Conservation (phyloP, 2,329 filamentous ascomycete genomes). For the Drechslerella stenobrocha region DNA sequence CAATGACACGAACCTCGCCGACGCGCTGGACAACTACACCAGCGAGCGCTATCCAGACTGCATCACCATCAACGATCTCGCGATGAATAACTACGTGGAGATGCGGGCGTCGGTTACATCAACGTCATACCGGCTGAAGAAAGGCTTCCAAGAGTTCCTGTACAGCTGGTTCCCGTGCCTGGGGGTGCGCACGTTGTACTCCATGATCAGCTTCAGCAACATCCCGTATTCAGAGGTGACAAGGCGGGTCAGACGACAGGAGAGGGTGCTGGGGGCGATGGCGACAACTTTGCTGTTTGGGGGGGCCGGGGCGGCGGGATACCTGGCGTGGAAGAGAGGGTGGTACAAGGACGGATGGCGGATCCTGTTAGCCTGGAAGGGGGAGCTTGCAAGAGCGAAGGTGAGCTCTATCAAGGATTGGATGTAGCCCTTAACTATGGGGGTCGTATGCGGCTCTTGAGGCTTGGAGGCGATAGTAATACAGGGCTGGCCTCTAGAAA, state of each 20-base stretch:
- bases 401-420: slow-evolving; percentile 5
- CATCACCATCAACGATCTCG: slow-evolving; percentile 87
- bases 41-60: slow-evolving; percentile 73
- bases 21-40: slow-evolving; percentile 73
- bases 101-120: slow-evolving; percentile 87
- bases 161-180: slow-evolving; percentile 73
- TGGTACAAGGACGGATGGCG: slow-evolving; percentile 26
- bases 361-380: slow-evolving; percentile 23
- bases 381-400: slow-evolving; percentile 29
- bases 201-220: slow-evolving; percentile 89
- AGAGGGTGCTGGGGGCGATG: slow-evolving; percentile 62
- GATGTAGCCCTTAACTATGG: neutral
- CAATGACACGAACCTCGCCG: slow-evolving; percentile 54
- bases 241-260: slow-evolving; percentile 69
- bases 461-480: too few relatives aligned
- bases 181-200: slow-evolving; percentile 92
- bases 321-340: slow-evolving; percentile 20
- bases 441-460: too few relatives aligned
- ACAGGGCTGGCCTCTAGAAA: too few relatives aligned
- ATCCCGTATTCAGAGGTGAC: slow-evolving; percentile 85
- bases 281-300: slow-evolving; percentile 56
- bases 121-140: slow-evolving; percentile 75
- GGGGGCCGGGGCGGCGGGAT: slow-evolving; percentile 46
- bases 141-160: slow-evolving; percentile 81
- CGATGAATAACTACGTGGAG: slow-evolving; percentile 86